These are phyloP conservation scores for Sclerotinia spermophila DNA, from an alignment of 2,329 filamentous ascomycete species.

Conservation along the genomic window DNA sequence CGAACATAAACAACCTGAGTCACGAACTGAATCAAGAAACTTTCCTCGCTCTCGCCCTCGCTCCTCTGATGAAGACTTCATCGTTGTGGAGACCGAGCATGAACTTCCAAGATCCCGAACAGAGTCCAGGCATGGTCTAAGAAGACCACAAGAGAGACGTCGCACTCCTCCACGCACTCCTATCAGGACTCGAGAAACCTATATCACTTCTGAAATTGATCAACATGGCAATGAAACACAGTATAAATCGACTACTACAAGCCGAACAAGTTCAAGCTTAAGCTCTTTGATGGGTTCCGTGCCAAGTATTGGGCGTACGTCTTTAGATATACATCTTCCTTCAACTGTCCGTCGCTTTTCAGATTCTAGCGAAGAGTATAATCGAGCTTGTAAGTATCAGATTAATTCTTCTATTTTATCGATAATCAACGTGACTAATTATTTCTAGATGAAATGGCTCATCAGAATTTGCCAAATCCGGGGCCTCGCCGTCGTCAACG, in stretches of 20 bases:
- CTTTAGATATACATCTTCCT: neutral
- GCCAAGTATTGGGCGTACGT: neutral
- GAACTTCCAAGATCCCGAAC: neutral
- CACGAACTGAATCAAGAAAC: neutral
- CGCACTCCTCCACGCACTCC: neutral
- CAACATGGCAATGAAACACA: neutral
- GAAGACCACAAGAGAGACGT: neutral
- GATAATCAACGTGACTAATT: neutral
- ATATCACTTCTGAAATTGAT: neutral
- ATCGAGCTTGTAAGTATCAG: conserved; percentile 2
- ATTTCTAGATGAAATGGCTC: neutral
- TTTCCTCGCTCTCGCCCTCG: neutral
- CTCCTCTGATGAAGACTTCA: neutral
- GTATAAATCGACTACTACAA: neutral
- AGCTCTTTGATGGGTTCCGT: neutral
- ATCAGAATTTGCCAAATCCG: neutral
- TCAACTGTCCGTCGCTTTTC: neutral
- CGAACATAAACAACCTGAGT: neutral
- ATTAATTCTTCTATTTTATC: too few relatives aligned
- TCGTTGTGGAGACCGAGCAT: neutral
- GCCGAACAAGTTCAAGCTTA: neutral
- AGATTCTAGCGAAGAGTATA: conserved; percentile 6
- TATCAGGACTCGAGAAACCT: neutral
- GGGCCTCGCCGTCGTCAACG: neutral
- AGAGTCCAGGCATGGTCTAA: neutral